Evolutionary conservation across 257 asterid species (phyloP), one percentile per base, ranked within the genome.

Genomic region (Rhazya stricta): DNA sequence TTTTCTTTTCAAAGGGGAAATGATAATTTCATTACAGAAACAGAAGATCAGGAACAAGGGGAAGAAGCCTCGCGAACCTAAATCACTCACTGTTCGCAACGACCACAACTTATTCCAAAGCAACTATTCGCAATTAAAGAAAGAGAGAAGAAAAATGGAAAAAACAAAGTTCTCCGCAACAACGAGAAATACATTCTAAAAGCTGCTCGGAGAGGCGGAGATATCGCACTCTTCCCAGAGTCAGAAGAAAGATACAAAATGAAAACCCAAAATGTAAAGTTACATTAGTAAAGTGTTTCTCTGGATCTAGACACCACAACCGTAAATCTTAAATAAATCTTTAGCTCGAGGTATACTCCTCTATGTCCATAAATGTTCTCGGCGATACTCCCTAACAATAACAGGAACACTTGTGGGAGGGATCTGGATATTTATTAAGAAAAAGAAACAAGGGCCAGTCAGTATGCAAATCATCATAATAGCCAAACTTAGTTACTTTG

Each of bases 371-470:
- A 92, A 54, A 81, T 88, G 87, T 69, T 90, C 97, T 75, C 86
- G 75, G 63, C 92, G 82, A 69, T 91, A 89, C 71, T 92, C 93
- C 54, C 93, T 89, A 62, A 92, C 98, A 56, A 91, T 91, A 51
- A 92, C 97, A 74, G 98, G 96, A 37, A 91, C 93, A 62, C 98
- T 91, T 9, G 96, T 89, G 0, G 96, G 94, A 74, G 98, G 98
- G 68, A 92, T 89, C 98, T 92, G 83, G 63, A 80, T 65, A 84
- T 58, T 43, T 53, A 68, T 56, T n/a, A 62, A 73, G 36, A 76
- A 79, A 71, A 57, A 67, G 58, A 50, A 53, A 15, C 1, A 46
- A 32, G 53, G 18, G 9, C 58, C 25, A 50, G 29, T 21, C 21
- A 72, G 51, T 37, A 58, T 37, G 72, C 13, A 50, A 48, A 11